A percentile compares a stretch with the other conserved stretches of the same genome.
These are phyloP conservation scores for Russula virescens DNA, from an alignment of 768 basidiomycete genomes.

Conservation along the genomic window DNA sequence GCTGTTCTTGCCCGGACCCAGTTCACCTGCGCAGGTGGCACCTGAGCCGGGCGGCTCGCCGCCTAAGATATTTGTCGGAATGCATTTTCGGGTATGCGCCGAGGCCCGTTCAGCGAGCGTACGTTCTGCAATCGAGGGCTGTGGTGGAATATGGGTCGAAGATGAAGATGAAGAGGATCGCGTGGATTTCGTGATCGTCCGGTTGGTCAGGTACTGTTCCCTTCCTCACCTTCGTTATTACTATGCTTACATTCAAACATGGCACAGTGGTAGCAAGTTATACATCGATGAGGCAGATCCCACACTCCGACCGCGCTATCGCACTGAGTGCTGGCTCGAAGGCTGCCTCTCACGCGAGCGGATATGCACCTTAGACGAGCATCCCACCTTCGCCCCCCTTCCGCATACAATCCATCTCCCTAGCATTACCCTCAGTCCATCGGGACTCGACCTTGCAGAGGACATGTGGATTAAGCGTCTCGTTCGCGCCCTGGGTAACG, in stretches of 20 bases:
- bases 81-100: constrained; percentile 55
- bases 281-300: constrained; percentile 52
- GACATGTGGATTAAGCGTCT: constrained; percentile 60
- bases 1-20: constrained; percentile 13
- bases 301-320: constrained; percentile 46
- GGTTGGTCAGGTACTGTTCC: constrained; percentile 60
- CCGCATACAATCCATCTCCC: constrained; percentile 49
- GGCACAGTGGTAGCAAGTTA: constrained; percentile 62
- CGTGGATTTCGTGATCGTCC: constrained; percentile 61
- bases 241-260: background rate
- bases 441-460: constrained; percentile 70
- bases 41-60: constrained; percentile 19
- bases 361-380: constrained; percentile 61
- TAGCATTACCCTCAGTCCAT: constrained; percentile 62
- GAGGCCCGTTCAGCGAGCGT: constrained; percentile 60
- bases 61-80: constrained; percentile 46
- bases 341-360: constrained; percentile 71
- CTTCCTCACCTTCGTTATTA: background rate
- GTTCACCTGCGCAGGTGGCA: constrained; percentile 9
- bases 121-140: constrained; percentile 50
- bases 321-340: constrained; percentile 95
- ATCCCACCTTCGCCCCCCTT: constrained; percentile 68
- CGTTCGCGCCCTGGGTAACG: constrained; percentile 58
- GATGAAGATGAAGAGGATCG: constrained; percentile 38
- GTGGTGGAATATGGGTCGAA: constrained; percentile 48